phyloP scores from a whole-genome alignment of 2,329 filamentous ascomycete genomes.

The Pseudopithomyces maydicus region DNA sequence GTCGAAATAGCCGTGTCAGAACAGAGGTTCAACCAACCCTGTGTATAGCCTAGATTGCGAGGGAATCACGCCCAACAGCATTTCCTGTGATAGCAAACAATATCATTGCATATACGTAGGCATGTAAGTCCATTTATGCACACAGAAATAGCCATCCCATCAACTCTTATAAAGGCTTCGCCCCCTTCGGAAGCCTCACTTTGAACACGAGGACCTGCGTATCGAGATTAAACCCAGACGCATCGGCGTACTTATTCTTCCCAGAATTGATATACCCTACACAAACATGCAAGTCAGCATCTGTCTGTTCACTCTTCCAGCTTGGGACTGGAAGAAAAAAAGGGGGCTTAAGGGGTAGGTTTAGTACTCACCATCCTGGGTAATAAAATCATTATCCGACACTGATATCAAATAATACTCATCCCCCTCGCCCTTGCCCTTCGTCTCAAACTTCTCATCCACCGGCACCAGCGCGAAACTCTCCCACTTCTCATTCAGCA shows the following conservation, averaged over 20 bases:
- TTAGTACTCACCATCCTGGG: constrained; percentile 65
- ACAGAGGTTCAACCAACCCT: no score
- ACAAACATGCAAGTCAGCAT: constrained; percentile 10
- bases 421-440: constrained; percentile 55
- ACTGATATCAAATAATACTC: constrained; percentile 72
- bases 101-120: no score
- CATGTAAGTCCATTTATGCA: no score
- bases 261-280: constrained; percentile 64
- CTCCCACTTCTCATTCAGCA: constrained; percentile 82
- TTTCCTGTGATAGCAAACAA: no score
- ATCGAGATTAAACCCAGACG: constrained; percentile 62
- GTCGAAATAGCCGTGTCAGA: no score
- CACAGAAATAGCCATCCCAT: no score
- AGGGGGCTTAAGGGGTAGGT: no score
- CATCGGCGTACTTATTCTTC: constrained; percentile 60
- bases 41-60: no score
- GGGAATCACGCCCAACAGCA: no score
- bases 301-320: no score
- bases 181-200: constrained; percentile 53
- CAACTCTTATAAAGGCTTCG: constrained; percentile 28
- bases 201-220: constrained; percentile 69
- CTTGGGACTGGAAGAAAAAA: no score
- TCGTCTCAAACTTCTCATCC: constrained; percentile 49
- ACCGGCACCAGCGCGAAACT: constrained; percentile 65
- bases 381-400: constrained; percentile 78